Evolutionary conservation across 1,284 basidiomycete genomes (phyloP), one percentile per base, ranked within the genome.

Genomic region (Fomes fomentarius): DNA sequence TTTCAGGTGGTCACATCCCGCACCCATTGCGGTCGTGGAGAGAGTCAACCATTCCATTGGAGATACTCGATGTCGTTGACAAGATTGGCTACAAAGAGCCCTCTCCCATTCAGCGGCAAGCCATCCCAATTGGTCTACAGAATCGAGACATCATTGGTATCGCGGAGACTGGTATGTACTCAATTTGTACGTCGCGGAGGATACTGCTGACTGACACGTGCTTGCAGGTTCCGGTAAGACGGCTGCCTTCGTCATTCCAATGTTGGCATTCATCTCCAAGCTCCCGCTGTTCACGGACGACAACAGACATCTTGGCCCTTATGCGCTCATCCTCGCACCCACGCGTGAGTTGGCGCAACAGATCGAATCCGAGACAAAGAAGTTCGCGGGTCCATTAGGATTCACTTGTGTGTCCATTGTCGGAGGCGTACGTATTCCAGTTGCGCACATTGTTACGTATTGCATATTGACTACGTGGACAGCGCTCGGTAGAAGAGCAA

Each of bases 311-410:
- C 77, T 96, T 47, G 96, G 96, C 26, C 97, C 96, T 0, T 97
- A 94, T 72, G 85, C 96, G 1, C 80, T 99, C 26, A 96, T 99
- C 59, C 69, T 99, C 51, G 95, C 96, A 0, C 96, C 96, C 3
- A 98, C 96, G 17, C 95, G 96, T 77, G 96, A 99, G 71, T 75
- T 99, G 71, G 96, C 96, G 0, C 96, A 98, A 70, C 96, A 99
- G 70, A 99, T 99, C 58, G 96, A 98, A 72, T 78, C 81, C 11
- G 96, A 99, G 71, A 86, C 95, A 9, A 85, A 85, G 68, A 96
- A 94, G 73, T 98, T 99, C 73, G 93, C 94, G 6, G 73, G 80
- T 1, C 89, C 91, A 0, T 76, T 99, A 25, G 95, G 94, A 1
- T 95, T 90, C 74, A 89, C 83, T 43, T 96, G 93, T 71, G 96